Evolutionary conservation across 306 rosid genomes (phyloP), one percentile per base, ranked within the genome.

Genomic region (Trichosanthes truncata): DNA sequence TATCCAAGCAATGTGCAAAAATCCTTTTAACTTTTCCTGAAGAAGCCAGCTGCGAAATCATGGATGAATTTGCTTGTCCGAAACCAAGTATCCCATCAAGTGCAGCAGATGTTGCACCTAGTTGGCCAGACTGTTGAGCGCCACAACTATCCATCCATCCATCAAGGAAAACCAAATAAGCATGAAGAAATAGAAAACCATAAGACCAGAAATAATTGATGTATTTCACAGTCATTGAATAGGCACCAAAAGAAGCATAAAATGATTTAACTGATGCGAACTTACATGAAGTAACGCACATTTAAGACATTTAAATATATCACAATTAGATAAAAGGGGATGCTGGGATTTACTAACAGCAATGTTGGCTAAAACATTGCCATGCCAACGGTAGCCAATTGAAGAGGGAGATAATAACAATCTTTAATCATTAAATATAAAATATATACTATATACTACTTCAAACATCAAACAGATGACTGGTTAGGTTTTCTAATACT

Each of bases 1-100:
- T 90, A 85, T 96, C 97, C 81, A 96, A 91, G 86, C 99, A 96
- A 86, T 96, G 99, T 5, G 99, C 87, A 85, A 96, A 93, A 79
- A 86, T 46, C 74, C 85, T 91, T 86, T 85, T 90, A 84, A 90
- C 97, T 84, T 86, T 93, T 87, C 93, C 92, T 72, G 91, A 63
- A 65, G 89, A 82, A 85, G 96, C 93, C 73, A 96, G 93, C 88
- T 96, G 99, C 25, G 98, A 96, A 69, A 93, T 87, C 84, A 89
- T 88, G 13, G 99, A 96, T 25, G 94, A 81, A 87, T 93, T 91
- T 71, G 98, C 79, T 87, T 96, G 98, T 76, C 99, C 99, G 79
- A 96, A 96, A 84, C 98, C 99, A 52, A 96, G 81, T 80, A 96
- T 87, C 78, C 99, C 98, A 77, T 88, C 93, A 53, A 93, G 91